A percentile compares a stretch with the other conserved stretches of the same genome.
phyloP scores from a whole-genome alignment of 805 yeast species.

The Scheffersomyces amazonensis region DNA sequence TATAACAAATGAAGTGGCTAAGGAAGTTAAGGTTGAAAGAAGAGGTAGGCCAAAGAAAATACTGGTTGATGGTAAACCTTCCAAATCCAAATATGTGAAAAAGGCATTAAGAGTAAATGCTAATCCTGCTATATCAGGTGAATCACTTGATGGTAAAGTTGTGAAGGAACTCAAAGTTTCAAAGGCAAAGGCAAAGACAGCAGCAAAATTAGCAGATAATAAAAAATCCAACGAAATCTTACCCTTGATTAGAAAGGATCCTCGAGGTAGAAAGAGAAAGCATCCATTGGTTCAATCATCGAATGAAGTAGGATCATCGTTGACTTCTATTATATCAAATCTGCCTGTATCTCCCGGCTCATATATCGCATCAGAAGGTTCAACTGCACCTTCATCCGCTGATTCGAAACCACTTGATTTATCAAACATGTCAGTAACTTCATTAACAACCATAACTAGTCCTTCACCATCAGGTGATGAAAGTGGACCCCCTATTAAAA shows the following conservation, averaged over 20 bases:
- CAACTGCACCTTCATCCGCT: not conserved
- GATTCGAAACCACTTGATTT: not conserved
- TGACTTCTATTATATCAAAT: too few relatives aligned
- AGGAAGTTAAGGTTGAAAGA: conserved; percentile 1
- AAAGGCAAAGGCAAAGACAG: not conserved
- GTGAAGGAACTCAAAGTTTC: too few relatives aligned
- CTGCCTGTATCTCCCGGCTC: too few relatives aligned
- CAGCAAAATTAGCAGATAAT: not conserved
- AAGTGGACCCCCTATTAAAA: not conserved
- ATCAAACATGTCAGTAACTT: not conserved
- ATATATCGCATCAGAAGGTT: too few relatives aligned
- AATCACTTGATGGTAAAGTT: too few relatives aligned
- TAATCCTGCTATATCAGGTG: too few relatives aligned
- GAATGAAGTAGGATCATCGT: too few relatives aligned
- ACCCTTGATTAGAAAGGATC: not conserved
- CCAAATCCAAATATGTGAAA: too few relatives aligned
- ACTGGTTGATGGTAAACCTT: not conserved
- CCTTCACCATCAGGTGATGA: not conserved
- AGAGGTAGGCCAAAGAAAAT: conserved; percentile 3
- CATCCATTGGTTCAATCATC: not conserved
- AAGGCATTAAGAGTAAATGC: too few relatives aligned
- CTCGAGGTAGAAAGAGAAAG: conserved; percentile 1
- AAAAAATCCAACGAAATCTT: too few relatives aligned
- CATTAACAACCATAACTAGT: not conserved
- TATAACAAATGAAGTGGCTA: too few relatives aligned